Percentiles rank a stretch among this genome's conserved stretches.
Conservation (phyloP, 1,139 yeast genomes). For the Protomyces lactucae-debilis region DNA sequence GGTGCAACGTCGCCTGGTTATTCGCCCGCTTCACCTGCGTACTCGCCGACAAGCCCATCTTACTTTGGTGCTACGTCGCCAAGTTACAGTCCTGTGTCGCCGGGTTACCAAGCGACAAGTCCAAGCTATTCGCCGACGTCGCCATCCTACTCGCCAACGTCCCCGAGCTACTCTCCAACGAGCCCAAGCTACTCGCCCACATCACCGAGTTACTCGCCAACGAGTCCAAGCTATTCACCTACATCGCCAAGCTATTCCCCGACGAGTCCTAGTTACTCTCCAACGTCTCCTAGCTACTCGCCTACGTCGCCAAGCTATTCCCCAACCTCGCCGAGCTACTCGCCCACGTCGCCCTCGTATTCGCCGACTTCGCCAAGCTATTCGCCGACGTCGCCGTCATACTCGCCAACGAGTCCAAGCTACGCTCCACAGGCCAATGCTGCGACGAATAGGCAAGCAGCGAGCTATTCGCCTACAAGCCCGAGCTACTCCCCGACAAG, state of each 20-base stretch:
- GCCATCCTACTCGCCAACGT: constrained; percentile 64
- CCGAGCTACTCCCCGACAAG: constrained; percentile 66
- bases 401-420: constrained; percentile 70
- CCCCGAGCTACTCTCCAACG: constrained; percentile 55
- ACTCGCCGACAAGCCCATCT: constrained; percentile 70
- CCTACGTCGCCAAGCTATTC: constrained; percentile 73
- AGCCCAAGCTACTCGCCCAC: constrained; percentile 59
- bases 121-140: constrained; percentile 70
- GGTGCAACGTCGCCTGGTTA: constrained; percentile 73
- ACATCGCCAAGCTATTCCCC: constrained; percentile 67
- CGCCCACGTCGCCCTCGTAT: constrained; percentile 69
- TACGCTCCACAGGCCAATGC: constrained; percentile 48
- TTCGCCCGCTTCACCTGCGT: constrained; percentile 70
- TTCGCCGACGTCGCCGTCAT: constrained; percentile 70
- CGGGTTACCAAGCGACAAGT: constrained; percentile 63
- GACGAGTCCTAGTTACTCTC: constrained; percentile 38
- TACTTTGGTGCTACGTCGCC: constrained; percentile 66
- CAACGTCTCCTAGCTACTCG: constrained; percentile 50
- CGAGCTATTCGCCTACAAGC: constrained; percentile 49
- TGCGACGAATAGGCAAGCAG: background rate
- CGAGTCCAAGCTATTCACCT: constrained; percentile 59
- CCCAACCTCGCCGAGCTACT: constrained; percentile 68
- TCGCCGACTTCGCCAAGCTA: constrained; percentile 69
- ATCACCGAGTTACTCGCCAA: constrained; percentile 55
- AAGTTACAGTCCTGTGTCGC: constrained; percentile 48